phyloP scores from a whole-genome alignment of 306 rosid genomes.

The Styphnolobium japonicum region DNA sequence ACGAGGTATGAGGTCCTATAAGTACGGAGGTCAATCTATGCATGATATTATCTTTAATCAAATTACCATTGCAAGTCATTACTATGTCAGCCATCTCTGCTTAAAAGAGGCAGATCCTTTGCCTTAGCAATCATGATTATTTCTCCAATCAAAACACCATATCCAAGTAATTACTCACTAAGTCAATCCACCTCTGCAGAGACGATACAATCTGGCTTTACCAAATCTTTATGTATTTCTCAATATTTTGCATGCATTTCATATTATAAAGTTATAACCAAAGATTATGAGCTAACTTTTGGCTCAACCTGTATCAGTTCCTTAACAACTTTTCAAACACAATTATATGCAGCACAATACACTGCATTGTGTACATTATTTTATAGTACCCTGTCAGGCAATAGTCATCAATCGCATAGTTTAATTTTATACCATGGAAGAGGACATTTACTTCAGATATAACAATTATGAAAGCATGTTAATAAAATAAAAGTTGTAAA shows the following conservation, averaged over 20 bases:
- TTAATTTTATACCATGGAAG: not conserved
- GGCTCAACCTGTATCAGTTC: not conserved
- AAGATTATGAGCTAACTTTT: not conserved
- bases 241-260: conserved; percentile 2
- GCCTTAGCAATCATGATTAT: not conserved
- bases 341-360: not conserved
- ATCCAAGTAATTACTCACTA: not conserved
- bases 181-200: not conserved
- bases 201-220: not conserved
- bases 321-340: not conserved
- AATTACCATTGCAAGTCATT: not conserved
- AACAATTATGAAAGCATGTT: not conserved
- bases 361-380: not conserved
- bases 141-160: not conserved
- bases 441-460: not conserved
- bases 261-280: not conserved
- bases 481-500: conserved; percentile 9
- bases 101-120: conserved; percentile 8
- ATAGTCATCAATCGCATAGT: not conserved
- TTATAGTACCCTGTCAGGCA: not conserved
- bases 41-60: not conserved
- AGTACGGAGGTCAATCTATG: not conserved
- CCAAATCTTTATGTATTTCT: not conserved
- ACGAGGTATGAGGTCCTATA: not conserved
- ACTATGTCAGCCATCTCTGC: not conserved